A percentile compares a stretch with the other conserved stretches of the same genome.
phyloP scores from a whole-genome alignment of 306 rosid genomes.

The Vigna nakashimae region DNA sequence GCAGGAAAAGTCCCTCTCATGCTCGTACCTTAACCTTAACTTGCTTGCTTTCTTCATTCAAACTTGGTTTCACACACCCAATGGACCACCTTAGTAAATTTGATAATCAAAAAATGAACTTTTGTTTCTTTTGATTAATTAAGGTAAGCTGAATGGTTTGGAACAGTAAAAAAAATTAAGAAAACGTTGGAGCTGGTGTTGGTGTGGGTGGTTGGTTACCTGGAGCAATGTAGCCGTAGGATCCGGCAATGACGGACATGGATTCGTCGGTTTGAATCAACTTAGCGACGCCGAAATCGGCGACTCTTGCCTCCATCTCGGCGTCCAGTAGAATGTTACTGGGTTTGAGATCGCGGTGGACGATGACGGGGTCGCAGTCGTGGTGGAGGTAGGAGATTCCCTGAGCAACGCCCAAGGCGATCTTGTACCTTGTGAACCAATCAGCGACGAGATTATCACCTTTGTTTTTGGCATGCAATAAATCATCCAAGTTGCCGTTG shows the following conservation, averaged over 20 bases:
- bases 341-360: conserved; percentile 91
- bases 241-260: conserved; percentile 98
- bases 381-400: conserved; percentile 97
- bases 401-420: conserved; percentile 92
- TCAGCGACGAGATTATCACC: conserved; percentile 74
- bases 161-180: too few species aligned
- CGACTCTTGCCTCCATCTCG: conserved; percentile 95
- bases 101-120: too few species aligned
- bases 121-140: too few species aligned
- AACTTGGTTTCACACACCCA: background rate
- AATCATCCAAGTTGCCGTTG: conserved; percentile 82
- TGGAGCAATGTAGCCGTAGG: conserved; percentile 98
- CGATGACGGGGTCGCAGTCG: conserved; percentile 90
- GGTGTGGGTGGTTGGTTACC: conserved; percentile 47
- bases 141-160: background rate
- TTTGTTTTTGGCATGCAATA: conserved; percentile 75
- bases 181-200: too few species aligned
- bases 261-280: conserved; percentile 79
- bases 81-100: too few species aligned
- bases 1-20: background rate
- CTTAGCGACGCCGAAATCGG: conserved; percentile 96
- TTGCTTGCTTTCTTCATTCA: background rate
- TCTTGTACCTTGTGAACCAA: conserved; percentile 86
- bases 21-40: background rate
- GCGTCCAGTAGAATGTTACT: conserved; percentile 83